phyloP scores from a whole-genome alignment of 1,284 basidiomycete genomes.

The Melampsora larici-populina region DNA sequence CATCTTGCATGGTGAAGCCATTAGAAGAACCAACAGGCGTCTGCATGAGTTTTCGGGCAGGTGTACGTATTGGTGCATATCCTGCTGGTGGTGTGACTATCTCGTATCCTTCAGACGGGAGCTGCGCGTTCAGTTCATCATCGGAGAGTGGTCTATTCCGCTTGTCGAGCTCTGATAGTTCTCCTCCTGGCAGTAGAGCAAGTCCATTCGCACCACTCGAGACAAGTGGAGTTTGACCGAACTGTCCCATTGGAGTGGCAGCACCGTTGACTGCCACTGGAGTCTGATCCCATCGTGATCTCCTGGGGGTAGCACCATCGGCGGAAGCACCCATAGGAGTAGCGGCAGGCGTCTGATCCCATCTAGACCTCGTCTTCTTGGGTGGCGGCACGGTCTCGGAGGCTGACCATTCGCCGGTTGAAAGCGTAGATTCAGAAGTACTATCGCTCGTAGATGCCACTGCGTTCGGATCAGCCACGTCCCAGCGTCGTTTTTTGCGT shows the following conservation, averaged over 20 bases:
- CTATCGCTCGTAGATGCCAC: conserved; percentile 56
- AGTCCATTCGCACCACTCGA: conserved; percentile 47
- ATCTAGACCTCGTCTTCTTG: conserved; percentile 86
- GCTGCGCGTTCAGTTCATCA: conserved; percentile 86
- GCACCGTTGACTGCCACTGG: conserved; percentile 53
- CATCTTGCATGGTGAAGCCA: conserved; percentile 95
- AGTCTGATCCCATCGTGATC: conserved; percentile 95
- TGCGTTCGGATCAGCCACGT: conserved; percentile 65
- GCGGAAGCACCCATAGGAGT: conserved; percentile 57
- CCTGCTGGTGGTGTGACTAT: conserved; percentile 91
- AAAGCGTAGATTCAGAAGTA: conserved; percentile 55
- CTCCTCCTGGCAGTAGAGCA: conserved; percentile 48
- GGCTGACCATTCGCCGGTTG: conserved; percentile 68
- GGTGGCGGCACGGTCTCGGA: conserved; percentile 65
- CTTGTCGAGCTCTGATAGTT: conserved; percentile 62
- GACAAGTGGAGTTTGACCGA: conserved; percentile 54
- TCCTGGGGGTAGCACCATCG: conserved; percentile 62
- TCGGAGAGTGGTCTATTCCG: conserved; percentile 91
- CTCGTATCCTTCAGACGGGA: conserved; percentile 80
- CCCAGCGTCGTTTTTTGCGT: conserved; percentile 78
- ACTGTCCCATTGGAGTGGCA: conserved; percentile 47
- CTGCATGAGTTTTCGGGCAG: conserved; percentile 70
- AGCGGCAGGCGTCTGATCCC: conserved; percentile 78
- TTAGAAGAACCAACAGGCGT: conserved; percentile 62
- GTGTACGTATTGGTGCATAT: conserved; percentile 77